Percentiles rank a stretch among this genome's conserved stretches.
phyloP scores from a whole-genome alignment of 441 rosid genomes.

The Iberis amara region DNA sequence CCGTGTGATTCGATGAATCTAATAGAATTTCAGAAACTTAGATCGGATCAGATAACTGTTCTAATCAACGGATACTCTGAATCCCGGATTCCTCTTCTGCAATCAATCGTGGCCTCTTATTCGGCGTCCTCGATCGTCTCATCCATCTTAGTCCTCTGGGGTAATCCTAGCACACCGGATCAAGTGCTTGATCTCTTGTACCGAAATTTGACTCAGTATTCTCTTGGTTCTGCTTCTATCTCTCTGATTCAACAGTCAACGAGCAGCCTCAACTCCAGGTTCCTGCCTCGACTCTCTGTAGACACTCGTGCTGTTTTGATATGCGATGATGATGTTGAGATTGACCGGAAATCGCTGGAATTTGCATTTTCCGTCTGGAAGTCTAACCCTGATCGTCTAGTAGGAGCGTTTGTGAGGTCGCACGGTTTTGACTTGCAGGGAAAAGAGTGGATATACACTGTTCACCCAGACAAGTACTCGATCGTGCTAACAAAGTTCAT shows the following conservation, averaged over 20 bases:
- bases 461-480: conserved; percentile 72
- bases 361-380: conserved; percentile 77
- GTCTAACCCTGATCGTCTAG: conserved; percentile 50
- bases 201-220: conserved; percentile 46
- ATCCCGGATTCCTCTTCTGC: conserved; percentile 69
- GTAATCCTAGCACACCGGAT: conserved; percentile 58
- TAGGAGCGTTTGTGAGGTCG: conserved; percentile 72
- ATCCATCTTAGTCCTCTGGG: conserved; percentile 73
- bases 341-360: conserved; percentile 54
- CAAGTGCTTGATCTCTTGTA: conserved; percentile 44
- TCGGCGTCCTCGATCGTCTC: conserved; percentile 57
- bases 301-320: conserved; percentile 62
- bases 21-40: conserved; percentile 35
- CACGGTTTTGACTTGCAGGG: conserved; percentile 58
- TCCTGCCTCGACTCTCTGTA: conserved; percentile 57
- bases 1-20: conserved; percentile 39
- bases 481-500: conserved; percentile 76
- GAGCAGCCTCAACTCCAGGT: conserved; percentile 71
- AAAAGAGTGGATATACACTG: conserved; percentile 81
- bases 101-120: conserved; percentile 57
- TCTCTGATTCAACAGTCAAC: conserved; percentile 56
- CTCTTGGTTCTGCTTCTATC: conserved; percentile 54
- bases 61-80: conserved; percentile 83
- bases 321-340: conserved; percentile 85
- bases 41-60: conserved; percentile 72